Percentiles rank a stretch among this genome's conserved stretches.
Conservation (phyloP, 495 filamentous ascomycete genomes). For the Aspergillus biplanus region DNA sequence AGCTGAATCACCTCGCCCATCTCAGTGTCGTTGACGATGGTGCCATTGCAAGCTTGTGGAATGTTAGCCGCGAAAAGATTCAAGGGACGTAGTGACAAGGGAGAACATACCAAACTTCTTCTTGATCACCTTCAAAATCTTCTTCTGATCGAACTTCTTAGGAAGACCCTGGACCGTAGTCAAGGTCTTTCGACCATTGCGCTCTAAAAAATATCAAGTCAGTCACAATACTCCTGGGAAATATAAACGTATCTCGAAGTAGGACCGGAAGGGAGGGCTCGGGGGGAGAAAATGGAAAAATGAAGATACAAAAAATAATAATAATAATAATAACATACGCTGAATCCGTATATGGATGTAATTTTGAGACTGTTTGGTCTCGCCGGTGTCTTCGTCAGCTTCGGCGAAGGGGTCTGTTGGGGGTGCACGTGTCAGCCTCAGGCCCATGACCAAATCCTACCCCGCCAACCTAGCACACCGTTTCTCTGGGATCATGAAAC, state of each 20-base stretch:
- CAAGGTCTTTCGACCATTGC: slow-evolving; percentile 99
- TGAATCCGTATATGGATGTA: slow-evolving; percentile 99
- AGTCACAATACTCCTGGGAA: slow-evolving; percentile 21
- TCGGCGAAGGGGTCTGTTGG: slow-evolving; percentile 98
- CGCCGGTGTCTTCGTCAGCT: slow-evolving; percentile 98
- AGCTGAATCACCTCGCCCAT: slow-evolving; percentile 99
- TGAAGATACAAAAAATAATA: slow-evolving; percentile 7
- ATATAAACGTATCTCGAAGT: slow-evolving; percentile 14
- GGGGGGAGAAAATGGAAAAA: slow-evolving; percentile 14
- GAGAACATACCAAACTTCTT: slow-evolving; percentile 89
- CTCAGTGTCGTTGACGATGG: slow-evolving; percentile 93
- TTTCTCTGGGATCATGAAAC: slow-evolving; percentile 8
- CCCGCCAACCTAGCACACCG: slow-evolving; percentile 36
- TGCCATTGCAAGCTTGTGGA: slow-evolving; percentile 95
- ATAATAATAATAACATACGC: slow-evolving; percentile 66
- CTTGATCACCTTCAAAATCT: slow-evolving; percentile 99
- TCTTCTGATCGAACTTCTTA: slow-evolving; percentile 98
- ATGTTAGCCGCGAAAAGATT: slow-evolving; percentile 24
- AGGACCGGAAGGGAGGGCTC: slow-evolving; percentile 7
- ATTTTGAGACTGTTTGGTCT: slow-evolving; percentile 90
- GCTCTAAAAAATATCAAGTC: slow-evolving; percentile 63
- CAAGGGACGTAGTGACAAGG: slow-evolving; percentile 3
- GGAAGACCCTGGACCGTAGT: slow-evolving; percentile 98
- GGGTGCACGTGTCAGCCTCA: slow-evolving; percentile 42
- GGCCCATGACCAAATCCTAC: slow-evolving; percentile 37